Conservation (phyloP, 139 green algal species). For the Chlamydomonas eustigma region DNA sequence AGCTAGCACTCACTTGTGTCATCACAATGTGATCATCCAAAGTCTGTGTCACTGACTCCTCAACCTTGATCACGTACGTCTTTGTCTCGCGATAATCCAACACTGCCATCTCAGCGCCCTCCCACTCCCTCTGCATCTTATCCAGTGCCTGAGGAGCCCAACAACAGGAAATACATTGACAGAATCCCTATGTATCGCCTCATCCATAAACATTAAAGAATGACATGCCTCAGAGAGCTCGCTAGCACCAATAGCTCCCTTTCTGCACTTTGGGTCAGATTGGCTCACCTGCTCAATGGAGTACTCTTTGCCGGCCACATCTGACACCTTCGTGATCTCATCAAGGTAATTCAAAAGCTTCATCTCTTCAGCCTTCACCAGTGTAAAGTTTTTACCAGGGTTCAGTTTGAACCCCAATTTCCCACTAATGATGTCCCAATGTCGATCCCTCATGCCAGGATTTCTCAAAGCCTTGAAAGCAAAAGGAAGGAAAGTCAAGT, state of each 20-base stretch:
- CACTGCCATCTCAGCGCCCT: slow-evolving; percentile 57
- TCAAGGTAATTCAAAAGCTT: slow-evolving; percentile 55
- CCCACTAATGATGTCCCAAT: slow-evolving; percentile 61
- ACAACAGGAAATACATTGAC: too few relatives aligned
- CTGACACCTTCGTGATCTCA: slow-evolving; percentile 55
- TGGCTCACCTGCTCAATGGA: slow-evolving; percentile 64
- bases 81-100: slow-evolving; percentile 71
- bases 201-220: too few relatives aligned
- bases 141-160: slow-evolving; percentile 39
- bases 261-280: too few relatives aligned
- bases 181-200: too few relatives aligned
- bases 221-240: too few relatives aligned
- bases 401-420: slow-evolving; percentile 46
- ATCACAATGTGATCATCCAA: slow-evolving; percentile 85
- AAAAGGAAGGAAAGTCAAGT: not conserved
- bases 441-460: slow-evolving; percentile 69
- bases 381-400: slow-evolving; percentile 39
- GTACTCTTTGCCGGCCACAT: slow-evolving; percentile 76
- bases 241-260: too few relatives aligned
- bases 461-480: slow-evolving; percentile 53
- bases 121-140: slow-evolving; percentile 79
- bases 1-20: slow-evolving; percentile 38
- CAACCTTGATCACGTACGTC: slow-evolving; percentile 79
- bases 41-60: slow-evolving; percentile 70
- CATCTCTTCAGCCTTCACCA: slow-evolving; percentile 47